phyloP scores from a whole-genome alignment of 2,329 filamentous ascomycete genomes.

The Cladosporium phlei region DNA sequence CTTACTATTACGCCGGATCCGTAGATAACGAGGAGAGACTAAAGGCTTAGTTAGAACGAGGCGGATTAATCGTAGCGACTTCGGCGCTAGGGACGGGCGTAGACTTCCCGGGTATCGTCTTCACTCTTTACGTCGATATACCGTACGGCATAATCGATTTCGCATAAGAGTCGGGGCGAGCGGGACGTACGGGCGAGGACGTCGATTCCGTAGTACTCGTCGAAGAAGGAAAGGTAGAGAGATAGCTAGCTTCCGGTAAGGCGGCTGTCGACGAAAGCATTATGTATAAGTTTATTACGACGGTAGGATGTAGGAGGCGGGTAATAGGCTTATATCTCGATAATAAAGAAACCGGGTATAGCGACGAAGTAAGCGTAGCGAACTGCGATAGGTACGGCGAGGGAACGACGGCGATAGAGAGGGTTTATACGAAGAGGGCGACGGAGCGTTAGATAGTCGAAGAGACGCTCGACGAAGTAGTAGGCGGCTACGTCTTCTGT shows the following conservation, averaged over 20 bases:
- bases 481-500: constrained; percentile 1
- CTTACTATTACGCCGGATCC: constrained; percentile 17
- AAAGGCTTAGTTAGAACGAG: constrained; percentile 12
- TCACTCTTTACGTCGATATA: constrained; percentile 14
- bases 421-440: not conserved
- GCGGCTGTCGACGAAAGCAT: constrained; percentile 3
- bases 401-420: constrained; percentile 11
- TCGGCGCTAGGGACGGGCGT: constrained; percentile 20
- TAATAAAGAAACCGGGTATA: constrained; percentile 4
- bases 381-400: constrained; percentile 14
- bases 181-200: constrained; percentile 14
- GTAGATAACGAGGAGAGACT: constrained; percentile 14
- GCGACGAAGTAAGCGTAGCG: not conserved
- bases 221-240: constrained; percentile 10
- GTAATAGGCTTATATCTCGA: constrained; percentile 15
- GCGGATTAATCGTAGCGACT: constrained; percentile 21
- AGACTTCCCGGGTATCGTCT: constrained; percentile 20
- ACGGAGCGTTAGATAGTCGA: constrained; percentile 5
- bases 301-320: constrained; percentile 2
- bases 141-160: constrained; percentile 18
- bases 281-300: constrained; percentile 13
- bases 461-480: constrained; percentile 8
- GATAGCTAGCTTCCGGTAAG: not conserved
- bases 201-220: constrained; percentile 3
- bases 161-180: not conserved